phyloP scores from a whole-genome alignment of 2,329 filamentous ascomycete species.

The Cytospora schulzeri region DNA sequence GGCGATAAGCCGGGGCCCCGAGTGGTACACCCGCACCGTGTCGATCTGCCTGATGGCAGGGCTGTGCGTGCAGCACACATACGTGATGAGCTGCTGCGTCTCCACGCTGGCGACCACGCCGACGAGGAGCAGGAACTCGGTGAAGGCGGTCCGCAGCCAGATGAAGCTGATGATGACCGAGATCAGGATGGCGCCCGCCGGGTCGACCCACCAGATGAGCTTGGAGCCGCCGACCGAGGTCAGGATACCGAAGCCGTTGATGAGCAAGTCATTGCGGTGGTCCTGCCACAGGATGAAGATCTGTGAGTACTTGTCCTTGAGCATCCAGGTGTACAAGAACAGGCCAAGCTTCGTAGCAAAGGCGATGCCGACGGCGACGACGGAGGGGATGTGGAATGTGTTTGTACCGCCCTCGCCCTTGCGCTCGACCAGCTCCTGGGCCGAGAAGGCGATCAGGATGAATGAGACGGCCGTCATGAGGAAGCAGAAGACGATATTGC shows the following conservation, averaged over 20 bases:
- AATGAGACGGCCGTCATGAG: slow-evolving; percentile 92
- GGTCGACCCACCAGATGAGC: slow-evolving; percentile 92
- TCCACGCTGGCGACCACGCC: slow-evolving; percentile 84
- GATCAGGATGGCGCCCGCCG: slow-evolving; percentile 83
- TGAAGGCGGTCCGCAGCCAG: slow-evolving; percentile 84
- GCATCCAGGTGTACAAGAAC: slow-evolving; percentile 89
- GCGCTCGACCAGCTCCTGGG: slow-evolving; percentile 65
- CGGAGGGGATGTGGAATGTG: slow-evolving; percentile 75
- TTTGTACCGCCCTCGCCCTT: slow-evolving; percentile 55
- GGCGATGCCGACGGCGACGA: slow-evolving; percentile 82
- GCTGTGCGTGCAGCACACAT: slow-evolving; percentile 92
- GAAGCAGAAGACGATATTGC: slow-evolving; percentile 95
- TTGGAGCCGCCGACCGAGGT: slow-evolving; percentile 91
- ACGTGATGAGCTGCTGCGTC: slow-evolving; percentile 91
- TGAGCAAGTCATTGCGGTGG: slow-evolving; percentile 94
- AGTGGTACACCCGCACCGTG: slow-evolving; percentile 92
- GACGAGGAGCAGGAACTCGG: slow-evolving; percentile 88
- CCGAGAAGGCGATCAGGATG: slow-evolving; percentile 88
- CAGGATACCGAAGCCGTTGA: slow-evolving; percentile 91
- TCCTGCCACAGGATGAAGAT: slow-evolving; percentile 94
- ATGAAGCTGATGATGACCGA: slow-evolving; percentile 76
- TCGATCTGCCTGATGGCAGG: slow-evolving; percentile 82
- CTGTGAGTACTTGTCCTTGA: slow-evolving; percentile 90
- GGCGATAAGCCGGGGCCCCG: slow-evolving; percentile 83
- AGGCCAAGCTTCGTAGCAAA: slow-evolving; percentile 81